Conservation (phyloP, 176 grass and related monocot genomes). For the Aegilops sharonensis region DNA sequence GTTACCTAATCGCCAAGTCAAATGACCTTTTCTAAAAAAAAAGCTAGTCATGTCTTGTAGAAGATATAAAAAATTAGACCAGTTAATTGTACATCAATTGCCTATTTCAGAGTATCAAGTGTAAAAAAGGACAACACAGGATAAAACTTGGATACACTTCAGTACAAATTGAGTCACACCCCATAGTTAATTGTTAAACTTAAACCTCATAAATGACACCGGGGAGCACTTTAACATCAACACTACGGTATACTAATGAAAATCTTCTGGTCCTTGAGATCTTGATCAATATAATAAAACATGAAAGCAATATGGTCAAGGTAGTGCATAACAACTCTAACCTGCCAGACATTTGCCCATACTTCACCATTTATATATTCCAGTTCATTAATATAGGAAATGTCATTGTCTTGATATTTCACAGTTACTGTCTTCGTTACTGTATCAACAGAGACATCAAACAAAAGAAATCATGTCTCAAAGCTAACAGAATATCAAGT, state of each 20-base stretch:
- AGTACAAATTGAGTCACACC: neutral
- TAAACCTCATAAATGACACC: neutral
- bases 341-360: conserved; percentile 98
- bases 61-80: neutral
- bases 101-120: neutral
- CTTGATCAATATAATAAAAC: neutral
- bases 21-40: too few species aligned
- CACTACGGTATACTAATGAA: conserved; percentile 5
- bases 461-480: neutral
- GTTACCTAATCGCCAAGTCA: neutral
- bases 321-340: conserved; percentile 35
- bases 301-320: neutral
- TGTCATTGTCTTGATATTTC: conserved; percentile 74
- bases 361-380: conserved; percentile 95
- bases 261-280: neutral
- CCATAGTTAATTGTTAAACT: neutral
- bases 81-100: neutral
- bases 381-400: conserved; percentile 80
- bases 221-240: neutral
- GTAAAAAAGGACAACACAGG: neutral
- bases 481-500: conserved; percentile 22
- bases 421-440: conserved; percentile 68
- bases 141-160: neutral
- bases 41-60: too few species aligned
- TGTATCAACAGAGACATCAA: conserved; percentile 45